Base-by-base conservation (phyloP, 176 grass and related monocot genomes). In the Secale cereale region DNA sequence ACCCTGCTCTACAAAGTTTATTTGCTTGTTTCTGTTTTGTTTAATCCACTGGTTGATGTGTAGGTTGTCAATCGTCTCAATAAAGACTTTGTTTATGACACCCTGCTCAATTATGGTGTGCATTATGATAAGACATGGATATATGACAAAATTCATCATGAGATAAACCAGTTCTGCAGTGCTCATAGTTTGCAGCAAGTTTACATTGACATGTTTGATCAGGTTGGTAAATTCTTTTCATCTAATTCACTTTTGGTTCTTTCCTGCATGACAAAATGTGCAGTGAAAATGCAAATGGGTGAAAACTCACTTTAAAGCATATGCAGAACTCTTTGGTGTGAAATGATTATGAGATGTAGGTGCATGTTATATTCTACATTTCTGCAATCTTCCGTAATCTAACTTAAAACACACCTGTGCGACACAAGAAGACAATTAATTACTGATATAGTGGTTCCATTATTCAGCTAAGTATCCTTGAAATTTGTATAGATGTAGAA, bases 131-230 rank as follows among this genome's bases (percentile, higher is more conserved):
- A 97, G 84, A 94, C 94, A 85, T 99, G 97, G 97, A 99, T 99
- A 85, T 99, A 99, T 81, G 97, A 99, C 78, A 99, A 99, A 86
- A 99, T 99, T 85, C 97, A 99, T 79, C 97, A 99, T 87, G 97
- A 99, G 86, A 99, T 99, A 84, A 99, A 99, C 86, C 94, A 99
- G 79, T 99, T 99, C 82, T 99, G 97, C 86, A 99, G 97, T 78
- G 91, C 91, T 75, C 93, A 97, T 75, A 80, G 90, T 83, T 89
- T 99, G 85, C 97, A 94, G 60, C 97, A 99, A 96, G 97, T 99
- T 83, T 99, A 99, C 82, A 97, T 99, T 22, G 97, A 99, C 97
- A 92, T 88, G 92, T 99, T 99, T 59, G 97, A 99, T 87, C 97
- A 99, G 93, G 97, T 92, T 82, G 83, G 88, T 86, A 7, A 54